These are phyloP conservation scores for Mrakia frigida DNA, from an alignment of 768 basidiomycete species.

Conservation along the genomic window DNA sequence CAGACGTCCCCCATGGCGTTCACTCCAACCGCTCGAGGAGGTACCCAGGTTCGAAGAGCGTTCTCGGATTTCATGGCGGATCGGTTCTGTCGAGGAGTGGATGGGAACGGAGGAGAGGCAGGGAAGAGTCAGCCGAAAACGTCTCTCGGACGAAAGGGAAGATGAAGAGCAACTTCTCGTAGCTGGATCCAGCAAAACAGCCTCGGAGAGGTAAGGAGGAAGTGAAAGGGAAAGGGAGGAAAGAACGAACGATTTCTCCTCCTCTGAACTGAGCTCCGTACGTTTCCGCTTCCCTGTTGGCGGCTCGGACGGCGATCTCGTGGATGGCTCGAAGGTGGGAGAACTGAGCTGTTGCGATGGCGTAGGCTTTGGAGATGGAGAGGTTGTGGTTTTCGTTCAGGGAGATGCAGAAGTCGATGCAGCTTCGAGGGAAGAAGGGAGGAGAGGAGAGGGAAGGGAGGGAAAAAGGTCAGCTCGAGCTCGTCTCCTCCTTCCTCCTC, in stretches of 20 bases:
- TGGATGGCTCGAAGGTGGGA: constrained; percentile 79
- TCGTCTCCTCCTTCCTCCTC: background rate
- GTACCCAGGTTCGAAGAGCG: constrained; percentile 17
- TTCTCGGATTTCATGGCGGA: constrained; percentile 24
- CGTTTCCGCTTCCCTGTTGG: constrained; percentile 70
- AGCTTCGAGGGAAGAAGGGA: constrained; percentile 49
- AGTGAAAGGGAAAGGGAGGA: background rate
- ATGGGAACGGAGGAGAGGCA: background rate
- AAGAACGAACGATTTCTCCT: constrained; percentile 37
- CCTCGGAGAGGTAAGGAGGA: background rate
- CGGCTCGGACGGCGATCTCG: constrained; percentile 67
- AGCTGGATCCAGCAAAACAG: background rate
- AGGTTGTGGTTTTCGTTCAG: constrained; percentile 61
- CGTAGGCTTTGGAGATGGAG: constrained; percentile 74
- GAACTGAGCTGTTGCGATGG: constrained; percentile 73
- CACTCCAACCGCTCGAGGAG: too few species aligned
- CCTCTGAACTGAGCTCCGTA: constrained; percentile 64
- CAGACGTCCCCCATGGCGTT: background rate
- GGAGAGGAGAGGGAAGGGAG: background rate
- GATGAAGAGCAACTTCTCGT: background rate
- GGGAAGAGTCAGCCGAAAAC: background rate
- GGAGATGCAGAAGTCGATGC: constrained; percentile 71
- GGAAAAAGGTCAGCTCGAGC: constrained; percentile 1
- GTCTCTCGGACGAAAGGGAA: background rate
- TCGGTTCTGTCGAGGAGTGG: background rate